A percentile compares a stretch with the other conserved stretches of the same genome.
These are phyloP conservation scores for Fraxinus dipetala DNA, from an alignment of 305 asterid species.

Conservation along the genomic window DNA sequence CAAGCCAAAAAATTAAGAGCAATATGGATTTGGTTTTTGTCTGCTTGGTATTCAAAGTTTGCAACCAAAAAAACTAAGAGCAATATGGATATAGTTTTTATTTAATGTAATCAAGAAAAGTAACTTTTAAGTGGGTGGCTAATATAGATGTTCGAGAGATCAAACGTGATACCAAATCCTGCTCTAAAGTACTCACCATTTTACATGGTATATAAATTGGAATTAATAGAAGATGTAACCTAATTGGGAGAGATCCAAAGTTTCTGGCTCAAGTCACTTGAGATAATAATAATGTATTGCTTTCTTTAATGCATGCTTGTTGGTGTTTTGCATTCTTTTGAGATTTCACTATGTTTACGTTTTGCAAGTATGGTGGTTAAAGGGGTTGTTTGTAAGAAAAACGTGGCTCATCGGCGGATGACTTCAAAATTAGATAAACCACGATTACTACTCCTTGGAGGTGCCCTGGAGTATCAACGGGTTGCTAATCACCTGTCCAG, in stretches of 20 bases:
- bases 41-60: neutral
- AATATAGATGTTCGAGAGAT: neutral
- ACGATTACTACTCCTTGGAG: constrained; percentile 68
- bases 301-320: constrained; percentile 17
- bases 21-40: neutral
- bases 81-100: neutral
- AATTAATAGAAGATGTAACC: neutral
- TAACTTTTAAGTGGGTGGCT: neutral
- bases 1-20: neutral
- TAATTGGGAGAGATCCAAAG: constrained; percentile 7
- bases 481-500: constrained; percentile 80
- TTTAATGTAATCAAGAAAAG: neutral
- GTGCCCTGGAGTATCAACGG: constrained; percentile 85
- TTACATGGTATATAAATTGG: neutral
- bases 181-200: neutral
- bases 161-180: neutral
- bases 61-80: neutral
- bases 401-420: constrained; percentile 84
- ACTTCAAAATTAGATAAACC: constrained; percentile 63
- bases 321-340: constrained; percentile 29
- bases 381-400: constrained; percentile 84
- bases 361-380: constrained; percentile 54
- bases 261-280: constrained; percentile 8
- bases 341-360: constrained; percentile 24
- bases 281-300: constrained; percentile 19